phyloP scores from a whole-genome alignment of 331 rosid species.

The Phaseolus coccineus region DNA sequence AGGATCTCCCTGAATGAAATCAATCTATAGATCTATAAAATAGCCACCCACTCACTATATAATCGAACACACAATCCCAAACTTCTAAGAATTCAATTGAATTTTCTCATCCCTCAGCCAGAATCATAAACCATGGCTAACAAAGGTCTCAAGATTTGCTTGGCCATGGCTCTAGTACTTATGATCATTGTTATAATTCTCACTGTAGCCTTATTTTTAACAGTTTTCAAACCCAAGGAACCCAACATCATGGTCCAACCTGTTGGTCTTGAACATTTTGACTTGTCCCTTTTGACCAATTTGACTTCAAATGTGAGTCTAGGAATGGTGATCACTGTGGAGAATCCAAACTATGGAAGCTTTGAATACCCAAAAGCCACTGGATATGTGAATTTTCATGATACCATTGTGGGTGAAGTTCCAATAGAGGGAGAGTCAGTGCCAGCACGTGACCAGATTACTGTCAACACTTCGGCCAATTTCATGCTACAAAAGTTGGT shows the following conservation, averaged over 20 bases:
- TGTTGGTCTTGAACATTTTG: conserved; percentile 3
- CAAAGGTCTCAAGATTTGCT: conserved; percentile 46
- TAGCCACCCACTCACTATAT: neutral
- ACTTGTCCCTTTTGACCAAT: neutral
- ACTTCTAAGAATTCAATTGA: too few species aligned
- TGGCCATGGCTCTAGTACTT: conserved; percentile 22
- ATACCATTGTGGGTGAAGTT: conserved; percentile 43
- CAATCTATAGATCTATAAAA: neutral
- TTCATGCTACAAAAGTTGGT: conserved; percentile 41
- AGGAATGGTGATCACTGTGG: conserved; percentile 40
- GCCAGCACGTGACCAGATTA: conserved; percentile 48
- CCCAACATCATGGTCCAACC: conserved; percentile 47
- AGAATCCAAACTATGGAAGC: conserved; percentile 55
- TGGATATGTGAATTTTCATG: conserved; percentile 41
- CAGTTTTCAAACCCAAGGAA: conserved; percentile 56
- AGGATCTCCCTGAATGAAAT: neutral
- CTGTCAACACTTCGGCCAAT: conserved; percentile 35
- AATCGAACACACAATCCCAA: neutral
- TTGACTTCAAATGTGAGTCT: conserved; percentile 38
- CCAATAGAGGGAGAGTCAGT: conserved; percentile 45
- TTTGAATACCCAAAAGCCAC: conserved; percentile 44
- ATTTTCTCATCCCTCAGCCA: too few species aligned
- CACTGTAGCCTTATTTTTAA: conserved; percentile 44
- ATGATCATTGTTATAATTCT: conserved; percentile 40
- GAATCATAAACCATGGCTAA: conserved; percentile 44